phyloP scores from a whole-genome alignment of 345 rosid genomes.

The Citrus mangshanensis region DNA sequence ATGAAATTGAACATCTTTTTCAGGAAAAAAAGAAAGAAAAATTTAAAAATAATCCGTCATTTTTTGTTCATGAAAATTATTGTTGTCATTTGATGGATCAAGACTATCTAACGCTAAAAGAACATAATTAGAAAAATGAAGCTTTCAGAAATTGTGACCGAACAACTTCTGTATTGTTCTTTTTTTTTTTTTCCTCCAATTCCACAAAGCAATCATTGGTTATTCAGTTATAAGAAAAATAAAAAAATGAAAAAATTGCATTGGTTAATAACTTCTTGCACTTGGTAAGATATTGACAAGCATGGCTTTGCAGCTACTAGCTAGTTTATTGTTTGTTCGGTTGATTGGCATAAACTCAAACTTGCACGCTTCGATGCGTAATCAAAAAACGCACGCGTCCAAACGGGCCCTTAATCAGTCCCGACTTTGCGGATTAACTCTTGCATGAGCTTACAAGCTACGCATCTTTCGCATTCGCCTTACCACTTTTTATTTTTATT shows the following conservation, averaged over 20 bases:
- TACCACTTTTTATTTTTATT: neutral
- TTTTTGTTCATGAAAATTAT: neutral
- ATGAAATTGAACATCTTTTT: neutral
- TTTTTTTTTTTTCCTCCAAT: no score
- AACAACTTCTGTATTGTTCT: neutral
- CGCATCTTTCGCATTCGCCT: conserved; percentile 28
- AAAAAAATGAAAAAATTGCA: no score
- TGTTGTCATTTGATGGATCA: neutral
- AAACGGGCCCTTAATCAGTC: conserved; percentile 8
- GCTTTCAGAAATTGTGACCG: neutral
- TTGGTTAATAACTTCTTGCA: no score
- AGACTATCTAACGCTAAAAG: neutral
- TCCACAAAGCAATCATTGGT: no score
- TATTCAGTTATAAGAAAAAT: no score
- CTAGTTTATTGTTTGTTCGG: neutral
- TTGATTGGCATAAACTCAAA: neutral
- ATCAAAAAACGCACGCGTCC: conserved; percentile 19
- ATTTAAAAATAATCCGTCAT: no score
- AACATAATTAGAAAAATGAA: neutral
- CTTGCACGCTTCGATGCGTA: conserved; percentile 54
- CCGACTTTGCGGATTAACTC: neutral
- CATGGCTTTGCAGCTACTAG: neutral
- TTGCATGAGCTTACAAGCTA: conserved; percentile 46
- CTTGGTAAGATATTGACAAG: no score
- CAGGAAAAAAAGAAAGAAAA: no score